Evolutionary conservation across 106 monocot species (phyloP).

Genomic region (Amphibolis antarctica): DNA sequence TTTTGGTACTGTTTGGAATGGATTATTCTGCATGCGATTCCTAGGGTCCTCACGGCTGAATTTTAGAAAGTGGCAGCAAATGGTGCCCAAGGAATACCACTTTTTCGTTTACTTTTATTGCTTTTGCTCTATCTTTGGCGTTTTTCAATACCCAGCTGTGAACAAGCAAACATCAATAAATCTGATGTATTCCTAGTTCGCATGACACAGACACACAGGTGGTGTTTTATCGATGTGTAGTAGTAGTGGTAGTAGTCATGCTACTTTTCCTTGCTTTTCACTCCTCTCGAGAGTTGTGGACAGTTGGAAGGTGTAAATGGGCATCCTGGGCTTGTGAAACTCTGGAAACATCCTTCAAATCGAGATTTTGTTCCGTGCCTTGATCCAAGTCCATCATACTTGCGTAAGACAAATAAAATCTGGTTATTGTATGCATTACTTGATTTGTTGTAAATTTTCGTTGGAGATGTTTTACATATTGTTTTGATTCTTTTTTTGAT

Average conservation of each 20-base stretch:
- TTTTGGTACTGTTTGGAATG: too few species aligned
- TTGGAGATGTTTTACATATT: background rate
- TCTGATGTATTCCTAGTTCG: too few species aligned
- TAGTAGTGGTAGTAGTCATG: slow-evolving; percentile 23
- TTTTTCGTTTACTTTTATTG: too few species aligned
- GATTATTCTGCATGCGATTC: too few species aligned
- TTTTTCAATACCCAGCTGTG: too few species aligned
- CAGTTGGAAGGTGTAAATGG: slow-evolving; percentile 34
- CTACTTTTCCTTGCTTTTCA: slow-evolving; percentile 31
- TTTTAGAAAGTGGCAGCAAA: too few species aligned
- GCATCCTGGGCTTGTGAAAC: slow-evolving; percentile 28
- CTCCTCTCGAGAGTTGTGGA: slow-evolving; percentile 36
- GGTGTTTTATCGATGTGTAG: background rate
- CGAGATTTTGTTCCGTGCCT: slow-evolving; percentile 49
- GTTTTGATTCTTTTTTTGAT: background rate
- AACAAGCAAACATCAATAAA: too few species aligned
- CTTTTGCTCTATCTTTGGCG: too few species aligned
- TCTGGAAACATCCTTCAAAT: slow-evolving; percentile 54
- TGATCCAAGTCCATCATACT: slow-evolving; percentile 28
- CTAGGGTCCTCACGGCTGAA: too few species aligned
- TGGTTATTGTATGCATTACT: background rate
- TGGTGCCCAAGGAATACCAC: too few species aligned
- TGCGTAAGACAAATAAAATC: slow-evolving; percentile 20
- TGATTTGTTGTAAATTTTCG: background rate
- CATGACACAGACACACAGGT: too few species aligned